Evolutionary conservation across 2,329 filamentous ascomycete species (phyloP), one percentile per base, ranked within the genome.

Genomic region (Rasamsonia emersonii): DNA sequence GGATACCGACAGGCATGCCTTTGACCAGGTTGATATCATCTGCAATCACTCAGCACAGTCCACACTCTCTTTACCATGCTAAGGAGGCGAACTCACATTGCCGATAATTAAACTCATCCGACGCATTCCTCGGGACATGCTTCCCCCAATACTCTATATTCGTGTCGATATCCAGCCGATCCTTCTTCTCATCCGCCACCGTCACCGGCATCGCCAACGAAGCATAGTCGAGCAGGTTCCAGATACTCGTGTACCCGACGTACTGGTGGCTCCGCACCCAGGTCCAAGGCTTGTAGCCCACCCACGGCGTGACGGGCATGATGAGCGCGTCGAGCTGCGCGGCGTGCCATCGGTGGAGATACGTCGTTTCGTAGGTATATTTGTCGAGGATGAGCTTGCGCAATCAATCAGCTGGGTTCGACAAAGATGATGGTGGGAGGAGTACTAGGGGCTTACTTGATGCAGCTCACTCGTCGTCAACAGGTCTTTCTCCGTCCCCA

Each of bases 171-270:
- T 2, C 37, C 39, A 39, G 23, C 5, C n/a, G 11, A 24, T 37
- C 41, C 39, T 56, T 47, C 33, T 41, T 55, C 42, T 19, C 59
- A 45, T 32, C 35, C 14, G 31, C 35, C 7, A 47, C 52, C 11
- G 54, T 57, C 2, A 43, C 48, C 11, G 57, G 54, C 28, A 61
- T 35, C 15, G 48, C 41, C 28, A 59, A 30, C 15, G 46, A 45
- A 4, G 56, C 42, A 40, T 50, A 54, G 2, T 62, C 46, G 20
- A 59, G 18, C 17, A 62, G 16, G 21, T 58, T 53, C 57, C 57
- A 51, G 37, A 59, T 45, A 26, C 45, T 47, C 0, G 53, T 57
- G 34, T 59, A 59, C 10, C 51, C 53, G 33, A 50, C 46, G 35
- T 53, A 61, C 27, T 46, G 51, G 41, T 44, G 55, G 33, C 44